Percentiles rank a stretch among this genome's conserved stretches.
Conservation (phyloP, 495 filamentous ascomycete species). For the Penicillium lividum region DNA sequence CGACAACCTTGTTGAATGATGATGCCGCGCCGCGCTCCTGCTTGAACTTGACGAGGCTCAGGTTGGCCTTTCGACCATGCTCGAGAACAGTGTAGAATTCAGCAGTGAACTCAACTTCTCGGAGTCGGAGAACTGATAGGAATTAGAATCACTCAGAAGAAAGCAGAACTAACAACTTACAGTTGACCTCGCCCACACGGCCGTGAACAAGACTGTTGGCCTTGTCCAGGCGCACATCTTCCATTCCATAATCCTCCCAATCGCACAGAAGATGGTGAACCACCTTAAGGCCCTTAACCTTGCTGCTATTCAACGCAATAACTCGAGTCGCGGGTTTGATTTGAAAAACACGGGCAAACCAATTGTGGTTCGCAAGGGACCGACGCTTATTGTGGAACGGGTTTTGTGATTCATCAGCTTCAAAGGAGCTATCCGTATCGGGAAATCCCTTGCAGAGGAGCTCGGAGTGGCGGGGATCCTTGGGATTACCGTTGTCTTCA, state of each 20-base stretch:
- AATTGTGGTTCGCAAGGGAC: constrained; percentile 56
- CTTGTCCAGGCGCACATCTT: constrained; percentile 73
- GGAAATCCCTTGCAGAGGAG: constrained; percentile 21
- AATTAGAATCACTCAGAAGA: constrained; percentile 2
- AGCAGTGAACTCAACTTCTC: constrained; percentile 74
- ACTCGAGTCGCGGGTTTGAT: constrained; percentile 78
- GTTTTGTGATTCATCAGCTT: constrained; percentile 17
- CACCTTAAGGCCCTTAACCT: constrained; percentile 70
- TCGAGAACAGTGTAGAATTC: constrained; percentile 86
- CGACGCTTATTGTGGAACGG: constrained; percentile 19
- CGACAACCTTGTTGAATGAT: constrained; percentile 81
- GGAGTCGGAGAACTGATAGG: constrained; percentile 69
- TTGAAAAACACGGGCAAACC: constrained; percentile 83
- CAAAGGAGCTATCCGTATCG: constrained; percentile 21
- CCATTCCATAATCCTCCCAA: constrained; percentile 79
- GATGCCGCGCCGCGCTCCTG: constrained; percentile 85
- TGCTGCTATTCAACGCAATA: constrained; percentile 71
- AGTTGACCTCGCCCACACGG: constrained; percentile 69
- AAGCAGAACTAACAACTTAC: constrained; percentile 54
- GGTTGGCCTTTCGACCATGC: constrained; percentile 64
- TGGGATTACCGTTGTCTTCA: constrained; percentile 8
- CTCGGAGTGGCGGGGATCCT: constrained; percentile 12
- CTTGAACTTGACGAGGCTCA: constrained; percentile 80
- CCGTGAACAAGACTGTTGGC: constrained; percentile 71
- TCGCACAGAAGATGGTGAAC: constrained; percentile 69